phyloP scores from a whole-genome alignment of 345 rosid species.

The Arabidopsis suecica region DNA sequence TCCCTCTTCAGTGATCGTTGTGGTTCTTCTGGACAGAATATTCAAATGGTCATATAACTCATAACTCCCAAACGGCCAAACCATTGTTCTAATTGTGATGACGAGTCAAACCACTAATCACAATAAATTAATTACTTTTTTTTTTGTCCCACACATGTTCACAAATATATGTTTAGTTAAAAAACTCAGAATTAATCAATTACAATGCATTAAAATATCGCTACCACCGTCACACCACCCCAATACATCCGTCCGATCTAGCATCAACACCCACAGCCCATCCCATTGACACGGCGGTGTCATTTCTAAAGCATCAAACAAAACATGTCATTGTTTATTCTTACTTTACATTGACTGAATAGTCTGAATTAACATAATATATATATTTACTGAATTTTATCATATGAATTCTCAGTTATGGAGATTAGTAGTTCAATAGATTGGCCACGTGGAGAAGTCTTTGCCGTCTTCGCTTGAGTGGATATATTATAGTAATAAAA shows the following conservation, averaged over 20 bases:
- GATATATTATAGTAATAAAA: conserved; percentile 11
- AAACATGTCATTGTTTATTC: not conserved
- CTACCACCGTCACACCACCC: not conserved
- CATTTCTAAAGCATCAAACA: not conserved
- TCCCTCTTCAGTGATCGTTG: too few species aligned
- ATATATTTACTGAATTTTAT: not conserved
- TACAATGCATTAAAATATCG: not conserved
- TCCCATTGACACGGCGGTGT: not conserved
- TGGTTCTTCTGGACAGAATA: too few species aligned
- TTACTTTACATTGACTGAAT: conserved; percentile 6
- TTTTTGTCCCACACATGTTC: not conserved
- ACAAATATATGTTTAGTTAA: not conserved
- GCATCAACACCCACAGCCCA: not conserved
- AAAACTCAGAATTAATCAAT: not conserved
- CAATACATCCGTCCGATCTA: not conserved
- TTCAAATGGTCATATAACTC: too few species aligned
- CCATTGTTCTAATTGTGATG: too few species aligned
- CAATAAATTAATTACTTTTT: not conserved
- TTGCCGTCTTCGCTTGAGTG: conserved; percentile 10
- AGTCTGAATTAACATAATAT: not conserved
- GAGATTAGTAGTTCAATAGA: conserved; percentile 2
- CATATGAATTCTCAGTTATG: conserved; percentile 18
- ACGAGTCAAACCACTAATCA: not conserved
- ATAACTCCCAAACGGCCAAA: too few species aligned
- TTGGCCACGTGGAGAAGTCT: conserved; percentile 30